phyloP scores from a whole-genome alignment of 805 yeast species.

The Limtongia smithiae region DNA sequence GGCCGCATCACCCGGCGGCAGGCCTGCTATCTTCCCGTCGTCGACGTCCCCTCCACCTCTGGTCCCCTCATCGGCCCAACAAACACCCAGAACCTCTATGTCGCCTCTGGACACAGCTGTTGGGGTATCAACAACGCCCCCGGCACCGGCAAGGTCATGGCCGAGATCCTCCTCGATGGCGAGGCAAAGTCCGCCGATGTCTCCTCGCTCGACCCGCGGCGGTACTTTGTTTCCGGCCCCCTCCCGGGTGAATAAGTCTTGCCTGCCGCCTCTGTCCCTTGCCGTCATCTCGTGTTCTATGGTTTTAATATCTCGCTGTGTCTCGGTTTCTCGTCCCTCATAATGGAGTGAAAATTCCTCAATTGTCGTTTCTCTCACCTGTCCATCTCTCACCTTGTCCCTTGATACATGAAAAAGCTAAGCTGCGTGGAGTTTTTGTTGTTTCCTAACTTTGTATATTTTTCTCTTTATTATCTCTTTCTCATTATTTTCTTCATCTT shows the following conservation, averaged over 20 bases:
- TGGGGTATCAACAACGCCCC: constrained; percentile 99
- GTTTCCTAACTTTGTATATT: too few species aligned
- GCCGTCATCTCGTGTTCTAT: too few species aligned
- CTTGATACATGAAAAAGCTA: too few species aligned
- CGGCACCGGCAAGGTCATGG: constrained; percentile 89
- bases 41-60: constrained; percentile 84
- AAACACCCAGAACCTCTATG: constrained; percentile 67
- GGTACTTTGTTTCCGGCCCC: constrained; percentile 58
- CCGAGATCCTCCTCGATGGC: constrained; percentile 84
- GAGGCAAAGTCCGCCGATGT: constrained; percentile 72
- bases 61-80: constrained; percentile 96
- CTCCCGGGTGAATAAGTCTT: constrained; percentile 13
- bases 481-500: too few species aligned
- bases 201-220: constrained; percentile 76
- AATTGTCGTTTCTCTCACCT: too few species aligned
- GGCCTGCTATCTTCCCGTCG: constrained; percentile 93
- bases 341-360: too few species aligned
- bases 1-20: constrained; percentile 80
- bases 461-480: too few species aligned
- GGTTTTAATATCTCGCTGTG: too few species aligned
- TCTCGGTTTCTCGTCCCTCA: too few species aligned
- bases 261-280: too few species aligned
- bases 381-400: too few species aligned
- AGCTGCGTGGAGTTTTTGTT: too few species aligned
- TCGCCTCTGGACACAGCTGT: constrained; percentile 94